A percentile compares a stretch with the other conserved stretches of the same genome.
phyloP scores from a whole-genome alignment of 78 protist species.

The Dictyostelium intermedium region DNA sequence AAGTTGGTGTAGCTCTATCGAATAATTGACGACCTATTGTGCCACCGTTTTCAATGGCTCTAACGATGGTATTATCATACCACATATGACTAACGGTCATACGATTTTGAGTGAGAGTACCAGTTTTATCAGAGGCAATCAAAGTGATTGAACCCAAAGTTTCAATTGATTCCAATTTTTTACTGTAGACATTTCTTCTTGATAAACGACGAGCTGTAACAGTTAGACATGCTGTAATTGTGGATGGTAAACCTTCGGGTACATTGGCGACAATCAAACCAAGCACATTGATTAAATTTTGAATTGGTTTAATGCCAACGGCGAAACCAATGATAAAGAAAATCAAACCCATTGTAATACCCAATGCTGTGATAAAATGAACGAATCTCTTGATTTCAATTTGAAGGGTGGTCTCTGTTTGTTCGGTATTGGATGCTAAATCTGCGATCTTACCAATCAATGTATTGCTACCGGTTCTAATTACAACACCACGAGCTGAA shows the following conservation, averaged over 20 bases:
- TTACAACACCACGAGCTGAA: constrained; percentile 84
- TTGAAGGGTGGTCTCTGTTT: constrained; percentile 88
- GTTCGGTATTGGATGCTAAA: constrained; percentile 68
- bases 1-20: constrained; percentile 17
- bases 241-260: constrained; percentile 93
- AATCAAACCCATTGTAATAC: constrained; percentile 65
- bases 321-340: constrained; percentile 68
- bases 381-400: constrained; percentile 48
- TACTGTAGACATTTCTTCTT: constrained; percentile 89
- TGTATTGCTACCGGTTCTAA: constrained; percentile 90
- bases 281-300: constrained; percentile 75
- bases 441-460: constrained; percentile 91
- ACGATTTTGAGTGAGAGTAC: constrained; percentile 95
- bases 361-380: constrained; percentile 18
- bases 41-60: constrained; percentile 37
- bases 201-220: constrained; percentile 84
- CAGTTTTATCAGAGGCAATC: constrained; percentile 96
- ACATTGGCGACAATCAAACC: constrained; percentile 93
- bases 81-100: constrained; percentile 82
- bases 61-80: constrained; percentile 63
- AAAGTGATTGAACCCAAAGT: constrained; percentile 94
- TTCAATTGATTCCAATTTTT: constrained; percentile 92
- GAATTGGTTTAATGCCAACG: constrained; percentile 51
- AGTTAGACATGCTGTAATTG: constrained; percentile 89
- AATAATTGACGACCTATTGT: constrained; percentile 35